Evolutionary conservation across 2,329 filamentous ascomycete genomes (phyloP).

Genomic region (Colletotrichum incanum): DNA sequence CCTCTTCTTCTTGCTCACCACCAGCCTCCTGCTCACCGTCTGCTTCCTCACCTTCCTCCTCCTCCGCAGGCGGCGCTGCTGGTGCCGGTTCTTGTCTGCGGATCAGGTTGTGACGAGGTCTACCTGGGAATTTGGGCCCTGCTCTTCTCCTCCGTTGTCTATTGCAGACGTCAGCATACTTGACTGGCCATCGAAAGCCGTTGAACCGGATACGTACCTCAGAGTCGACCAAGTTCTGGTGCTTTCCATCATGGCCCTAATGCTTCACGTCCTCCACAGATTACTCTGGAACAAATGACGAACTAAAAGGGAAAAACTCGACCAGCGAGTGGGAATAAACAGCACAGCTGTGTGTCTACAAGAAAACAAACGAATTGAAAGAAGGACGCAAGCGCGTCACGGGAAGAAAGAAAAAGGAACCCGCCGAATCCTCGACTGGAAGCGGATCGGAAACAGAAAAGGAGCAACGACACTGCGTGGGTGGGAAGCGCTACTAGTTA

Average conservation of each 20-base stretch:
- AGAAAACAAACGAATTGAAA: background rate
- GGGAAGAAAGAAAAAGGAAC: conserved; percentile 15
- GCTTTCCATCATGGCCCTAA: conserved; percentile 21
- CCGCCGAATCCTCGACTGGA: conserved; percentile 11
- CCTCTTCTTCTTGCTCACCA: conserved; percentile 11
- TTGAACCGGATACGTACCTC: background rate
- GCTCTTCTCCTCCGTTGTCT: conserved; percentile 34
- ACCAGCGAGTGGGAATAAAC: conserved; percentile 20
- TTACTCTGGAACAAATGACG: background rate
- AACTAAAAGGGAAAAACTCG: background rate
- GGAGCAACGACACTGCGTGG: background rate
- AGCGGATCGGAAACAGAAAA: conserved; percentile 1
- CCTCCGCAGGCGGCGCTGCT: background rate
- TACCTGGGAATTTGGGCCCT: conserved; percentile 30
- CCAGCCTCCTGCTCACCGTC: conserved; percentile 24
- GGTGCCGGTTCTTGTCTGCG: conserved; percentile 4
- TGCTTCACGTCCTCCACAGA: background rate
- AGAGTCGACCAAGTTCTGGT: conserved; percentile 30
- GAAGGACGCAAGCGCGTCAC: conserved; percentile 26
- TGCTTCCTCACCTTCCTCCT: conserved; percentile 24
- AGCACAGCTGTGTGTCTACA: conserved; percentile 36
- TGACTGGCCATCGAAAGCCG: too few relatives aligned
- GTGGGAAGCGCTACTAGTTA: conserved; percentile 19
- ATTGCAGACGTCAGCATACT: background rate
- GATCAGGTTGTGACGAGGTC: conserved; percentile 32